phyloP scores from a whole-genome alignment of 306 rosid species.

The Trifolium dubium region DNA sequence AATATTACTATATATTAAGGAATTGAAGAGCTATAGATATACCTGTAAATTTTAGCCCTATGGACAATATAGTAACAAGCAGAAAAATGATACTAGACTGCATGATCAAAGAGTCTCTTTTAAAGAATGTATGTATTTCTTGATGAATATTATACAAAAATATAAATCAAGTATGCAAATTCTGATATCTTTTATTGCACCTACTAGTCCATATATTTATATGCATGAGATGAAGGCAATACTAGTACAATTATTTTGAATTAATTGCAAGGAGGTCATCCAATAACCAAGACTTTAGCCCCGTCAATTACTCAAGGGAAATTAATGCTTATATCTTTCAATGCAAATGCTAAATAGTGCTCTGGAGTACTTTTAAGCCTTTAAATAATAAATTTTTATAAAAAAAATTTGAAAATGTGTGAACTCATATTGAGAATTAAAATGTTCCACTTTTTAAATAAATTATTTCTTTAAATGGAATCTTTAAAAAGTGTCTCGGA shows the following conservation, averaged over 20 bases:
- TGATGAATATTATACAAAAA: not conserved
- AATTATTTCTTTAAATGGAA: too few relatives aligned
- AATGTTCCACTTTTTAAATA: too few relatives aligned
- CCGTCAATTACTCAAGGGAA: slow-evolving; percentile 35
- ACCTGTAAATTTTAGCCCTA: slow-evolving; percentile 1
- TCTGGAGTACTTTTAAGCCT: too few relatives aligned
- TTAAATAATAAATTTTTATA: too few relatives aligned
- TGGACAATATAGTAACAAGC: not conserved
- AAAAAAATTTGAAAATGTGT: too few relatives aligned
- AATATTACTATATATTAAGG: not conserved
- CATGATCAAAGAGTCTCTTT: not conserved
- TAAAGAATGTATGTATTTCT: not conserved
- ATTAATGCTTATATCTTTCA: not conserved
- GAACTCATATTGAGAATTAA: too few relatives aligned
- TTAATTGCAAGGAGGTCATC: not conserved
- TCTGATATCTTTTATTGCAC: not conserved
- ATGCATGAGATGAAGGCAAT: not conserved
- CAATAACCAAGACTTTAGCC: slow-evolving; percentile 4
- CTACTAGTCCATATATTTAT: slow-evolving; percentile 31
- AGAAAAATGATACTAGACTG: not conserved
- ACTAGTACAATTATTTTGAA: not conserved
- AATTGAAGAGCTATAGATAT: not conserved
- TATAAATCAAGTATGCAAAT: not conserved
- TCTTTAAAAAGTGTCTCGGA: too few relatives aligned
- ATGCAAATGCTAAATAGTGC: too few relatives aligned